A percentile compares a stretch with the other conserved stretches of the same genome.
Conservation (phyloP, 78 protist genomes). For the Paratrimastix pyriformis region DNA sequence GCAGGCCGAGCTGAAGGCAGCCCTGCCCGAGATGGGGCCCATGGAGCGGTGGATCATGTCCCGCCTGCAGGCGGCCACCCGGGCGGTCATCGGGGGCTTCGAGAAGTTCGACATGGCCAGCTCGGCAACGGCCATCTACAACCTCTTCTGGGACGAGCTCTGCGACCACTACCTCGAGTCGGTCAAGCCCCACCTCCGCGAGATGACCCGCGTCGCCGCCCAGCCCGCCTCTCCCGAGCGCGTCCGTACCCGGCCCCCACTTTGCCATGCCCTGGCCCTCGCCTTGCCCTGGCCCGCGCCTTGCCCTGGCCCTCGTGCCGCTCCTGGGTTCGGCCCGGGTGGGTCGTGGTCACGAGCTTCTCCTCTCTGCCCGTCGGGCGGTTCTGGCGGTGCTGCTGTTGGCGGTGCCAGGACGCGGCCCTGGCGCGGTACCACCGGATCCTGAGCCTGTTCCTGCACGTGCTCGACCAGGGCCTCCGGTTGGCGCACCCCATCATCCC, state of each 20-base stretch:
- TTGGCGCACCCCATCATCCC: constrained; percentile 95
- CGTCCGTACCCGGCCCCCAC: background rate
- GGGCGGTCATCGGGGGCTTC: constrained; percentile 30
- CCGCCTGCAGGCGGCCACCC: constrained; percentile 47
- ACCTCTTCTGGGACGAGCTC: constrained; percentile 64
- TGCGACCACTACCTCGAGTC: constrained; percentile 88
- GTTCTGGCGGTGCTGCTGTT: no score
- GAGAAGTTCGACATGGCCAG: constrained; percentile 41
- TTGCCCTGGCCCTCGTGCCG: no score
- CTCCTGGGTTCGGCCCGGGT: no score
- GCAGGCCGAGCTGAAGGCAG: no score
- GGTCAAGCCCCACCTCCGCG: constrained; percentile 6
- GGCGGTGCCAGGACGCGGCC: no score
- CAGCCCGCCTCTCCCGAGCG: background rate
- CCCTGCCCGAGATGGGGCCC: no score
- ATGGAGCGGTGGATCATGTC: constrained; percentile 81
- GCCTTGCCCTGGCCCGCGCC: no score
- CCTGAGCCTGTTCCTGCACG: background rate
- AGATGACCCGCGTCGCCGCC: background rate
- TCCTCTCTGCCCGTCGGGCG: no score
- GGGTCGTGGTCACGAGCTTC: no score
- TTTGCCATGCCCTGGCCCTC: background rate
- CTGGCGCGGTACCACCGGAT: no score
- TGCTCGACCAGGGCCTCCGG: constrained; percentile 71
- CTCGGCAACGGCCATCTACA: constrained; percentile 56